phyloP scores from a whole-genome alignment of 1,139 yeast genomes.

The Blastobotrys malaysiensis region DNA sequence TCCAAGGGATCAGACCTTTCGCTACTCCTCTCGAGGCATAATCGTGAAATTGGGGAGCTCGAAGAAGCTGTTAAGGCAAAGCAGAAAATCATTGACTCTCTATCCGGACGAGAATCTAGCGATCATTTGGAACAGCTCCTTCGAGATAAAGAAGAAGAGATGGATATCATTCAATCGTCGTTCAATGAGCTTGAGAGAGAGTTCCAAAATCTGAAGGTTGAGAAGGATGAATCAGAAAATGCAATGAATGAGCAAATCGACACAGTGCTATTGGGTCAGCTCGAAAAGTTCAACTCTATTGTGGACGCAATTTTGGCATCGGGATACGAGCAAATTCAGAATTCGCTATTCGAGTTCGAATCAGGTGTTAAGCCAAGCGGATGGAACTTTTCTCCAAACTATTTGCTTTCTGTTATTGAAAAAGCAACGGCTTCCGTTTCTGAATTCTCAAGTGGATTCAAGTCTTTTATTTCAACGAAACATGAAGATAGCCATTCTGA shows the following conservation, averaged over 20 bases:
- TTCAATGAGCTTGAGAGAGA: slow-evolving; percentile 44
- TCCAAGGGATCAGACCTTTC: slow-evolving; percentile 63
- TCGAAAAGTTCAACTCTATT: slow-evolving; percentile 48
- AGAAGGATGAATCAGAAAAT: slow-evolving; percentile 42
- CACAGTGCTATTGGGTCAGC: slow-evolving; percentile 45
- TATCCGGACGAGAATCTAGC: slow-evolving; percentile 17
- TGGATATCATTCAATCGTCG: slow-evolving; percentile 57
- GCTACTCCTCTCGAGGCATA: slow-evolving; percentile 57
- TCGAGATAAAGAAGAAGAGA: slow-evolving; percentile 68
- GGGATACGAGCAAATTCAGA: slow-evolving; percentile 70
- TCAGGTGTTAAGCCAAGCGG: slow-evolving; percentile 85
- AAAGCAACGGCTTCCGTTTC: slow-evolving; percentile 68
- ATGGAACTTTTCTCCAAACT: slow-evolving; percentile 70
- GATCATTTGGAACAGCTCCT: slow-evolving; percentile 44
- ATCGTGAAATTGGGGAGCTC: slow-evolving; percentile 38
- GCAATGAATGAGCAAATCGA: slow-evolving; percentile 58
- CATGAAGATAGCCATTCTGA: slow-evolving; percentile 61
- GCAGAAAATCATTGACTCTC: slow-evolving; percentile 33
- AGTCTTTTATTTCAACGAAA: slow-evolving; percentile 73
- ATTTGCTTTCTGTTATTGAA: slow-evolving; percentile 64
- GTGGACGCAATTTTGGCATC: slow-evolving; percentile 69
- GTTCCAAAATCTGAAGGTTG: slow-evolving; percentile 51
- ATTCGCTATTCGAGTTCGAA: slow-evolving; percentile 62
- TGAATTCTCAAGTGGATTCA: slow-evolving; percentile 76
- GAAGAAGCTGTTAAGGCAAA: slow-evolving; percentile 36